Evolutionary conservation across 306 rosid genomes (phyloP), one percentile per base, ranked within the genome.

Genomic region (Spatholobus suberectus): DNA sequence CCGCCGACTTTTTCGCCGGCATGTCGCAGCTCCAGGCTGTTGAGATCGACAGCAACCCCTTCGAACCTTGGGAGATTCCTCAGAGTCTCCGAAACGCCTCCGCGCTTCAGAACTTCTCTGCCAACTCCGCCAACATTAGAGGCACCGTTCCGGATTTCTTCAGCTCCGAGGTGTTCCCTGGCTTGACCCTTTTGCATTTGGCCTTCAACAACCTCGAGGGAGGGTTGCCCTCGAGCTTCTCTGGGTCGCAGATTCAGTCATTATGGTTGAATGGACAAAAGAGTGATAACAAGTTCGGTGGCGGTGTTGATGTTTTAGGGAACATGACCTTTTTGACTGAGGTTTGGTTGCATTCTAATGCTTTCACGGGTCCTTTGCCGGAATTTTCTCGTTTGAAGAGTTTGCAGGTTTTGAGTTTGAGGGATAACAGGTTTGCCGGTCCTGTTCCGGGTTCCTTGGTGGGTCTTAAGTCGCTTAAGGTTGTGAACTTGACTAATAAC

Each of bases 251-350:
- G 61, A 75, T 95, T 79, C 87, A 84, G 89, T 88, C 95, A 66
- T 55, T 95, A 70, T 95, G 97, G 98, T 74, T 95, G 67, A 95
- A 95, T 82, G 98, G 98, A 47, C 98, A 94, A 29, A 66, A 66
- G 20, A 86, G 97, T 69, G 79, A 24, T 0, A 81, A 43, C 7
- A 90, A 81, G 88, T 94, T 92, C 58, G 82, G 77, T 73, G 97
- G 98, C 23, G 14, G 17, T 18, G 79, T 90, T 49, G 89, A 68
- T 38, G 90, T 93, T 75, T 37, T 94, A 40, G 86, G 83, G 83
- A 92, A 92, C 75, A 92, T 94, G 96, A 94, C 91, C 47, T 84
- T 54, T 27, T 85, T 94, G 86, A 89, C 38, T 8, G 86, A 94
- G 83, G 89, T 91, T 90, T 94, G 97, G 98, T 62, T 94, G 86